Evolutionary conservation across 2,329 filamentous ascomycete species (phyloP), one percentile per base, ranked within the genome.

Genomic region (Aspergillus viridinutans): DNA sequence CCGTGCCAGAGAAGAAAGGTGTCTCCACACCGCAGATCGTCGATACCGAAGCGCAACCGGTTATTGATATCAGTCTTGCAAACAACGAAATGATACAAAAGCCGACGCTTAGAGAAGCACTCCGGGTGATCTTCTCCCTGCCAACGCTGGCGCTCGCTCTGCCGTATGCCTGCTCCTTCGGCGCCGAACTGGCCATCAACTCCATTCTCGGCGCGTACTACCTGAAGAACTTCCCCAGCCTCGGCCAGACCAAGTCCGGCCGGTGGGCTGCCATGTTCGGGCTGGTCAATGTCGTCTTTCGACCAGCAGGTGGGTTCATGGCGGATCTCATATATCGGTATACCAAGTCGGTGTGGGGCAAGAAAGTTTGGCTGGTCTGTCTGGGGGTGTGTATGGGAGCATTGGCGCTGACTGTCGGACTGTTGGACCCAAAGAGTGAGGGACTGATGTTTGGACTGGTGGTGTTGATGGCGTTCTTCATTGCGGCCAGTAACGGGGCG

Each of bases 401-500:
- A 1, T 83, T 89, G 67, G 76, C 83, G 56, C 75, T 89, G 60
- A 78, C 82, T 17, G 85, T 88, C 61, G 87, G 87, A 3, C 66
- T 84, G 17, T 69, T 81, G 0, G 77, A 94, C 70, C 82, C 89
- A 0, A 81, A 85, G 26, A 69, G 81, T 23, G 72, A 87, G 50
- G 74, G 81, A 6, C 85, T 84, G 2, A 87, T 95, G 81, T 86
- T 94, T 55, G 90, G 89, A 1, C 84, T 96, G 5, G 77, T 95
- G 8, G 86, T 87, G 1, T 82, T 90, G 8, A 82, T 92, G 76
- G 90, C 89, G 0, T 81, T 96, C 70, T 96, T 96, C 77, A 76
- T 92, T 43, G 90, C 95, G 71, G 90, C 89, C 1, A 87, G 86
- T 45, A 96, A 96, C 69, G 92, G 92, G 0, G 87, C 90, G 40